A percentile compares a stretch with the other conserved stretches of the same genome.
Evolutionary conservation across 345 rosid genomes (phyloP).

Genomic region (Rubroshorea leprosula): DNA sequence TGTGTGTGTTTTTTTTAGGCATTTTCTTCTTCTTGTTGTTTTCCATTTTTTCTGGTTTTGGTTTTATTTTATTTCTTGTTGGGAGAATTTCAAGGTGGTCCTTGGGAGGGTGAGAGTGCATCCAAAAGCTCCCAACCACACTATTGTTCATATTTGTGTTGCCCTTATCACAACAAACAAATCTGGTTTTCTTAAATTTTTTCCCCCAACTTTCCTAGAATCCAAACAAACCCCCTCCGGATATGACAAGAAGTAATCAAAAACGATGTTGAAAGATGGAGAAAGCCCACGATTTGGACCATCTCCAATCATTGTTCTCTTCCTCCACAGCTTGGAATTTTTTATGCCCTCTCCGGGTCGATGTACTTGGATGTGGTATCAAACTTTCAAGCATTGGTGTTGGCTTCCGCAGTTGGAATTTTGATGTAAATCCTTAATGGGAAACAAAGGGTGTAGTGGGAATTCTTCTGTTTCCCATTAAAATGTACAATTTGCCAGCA

Average conservation of each 20-base stretch:
- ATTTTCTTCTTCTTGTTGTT: too few relatives aligned
- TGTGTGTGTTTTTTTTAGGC: too few relatives aligned
- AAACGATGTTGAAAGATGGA: slow-evolving; percentile 18
- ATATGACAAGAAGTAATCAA: slow-evolving; percentile 20
- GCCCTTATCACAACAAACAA: slow-evolving; percentile 20
- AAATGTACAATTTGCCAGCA: too few relatives aligned
- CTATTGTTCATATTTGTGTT: slow-evolving; percentile 18
- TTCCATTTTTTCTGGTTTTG: too few relatives aligned
- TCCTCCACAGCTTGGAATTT: background rate
- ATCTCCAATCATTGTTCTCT: slow-evolving; percentile 21
- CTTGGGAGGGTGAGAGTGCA: slow-evolving; percentile 12
- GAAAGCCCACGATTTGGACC: slow-evolving; percentile 22
- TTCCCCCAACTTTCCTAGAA: slow-evolving; percentile 13
- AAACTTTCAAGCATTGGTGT: background rate
- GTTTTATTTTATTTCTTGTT: background rate
- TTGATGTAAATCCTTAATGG: background rate
- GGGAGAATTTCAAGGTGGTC: slow-evolving; percentile 22
- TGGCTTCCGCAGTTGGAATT: background rate
- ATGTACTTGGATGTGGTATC: slow-evolving; percentile 13
- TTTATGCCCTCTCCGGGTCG: background rate
- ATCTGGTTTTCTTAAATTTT: slow-evolving; percentile 7
- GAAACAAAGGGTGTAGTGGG: background rate
- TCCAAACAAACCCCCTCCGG: slow-evolving; percentile 21
- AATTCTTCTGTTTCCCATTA: background rate
- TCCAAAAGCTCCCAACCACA: slow-evolving; percentile 36